Evolutionary conservation across 192 early-diverging fungal genomes (phyloP), one percentile per base, ranked within the genome.

Genomic region (Coemansia umbellata): DNA sequence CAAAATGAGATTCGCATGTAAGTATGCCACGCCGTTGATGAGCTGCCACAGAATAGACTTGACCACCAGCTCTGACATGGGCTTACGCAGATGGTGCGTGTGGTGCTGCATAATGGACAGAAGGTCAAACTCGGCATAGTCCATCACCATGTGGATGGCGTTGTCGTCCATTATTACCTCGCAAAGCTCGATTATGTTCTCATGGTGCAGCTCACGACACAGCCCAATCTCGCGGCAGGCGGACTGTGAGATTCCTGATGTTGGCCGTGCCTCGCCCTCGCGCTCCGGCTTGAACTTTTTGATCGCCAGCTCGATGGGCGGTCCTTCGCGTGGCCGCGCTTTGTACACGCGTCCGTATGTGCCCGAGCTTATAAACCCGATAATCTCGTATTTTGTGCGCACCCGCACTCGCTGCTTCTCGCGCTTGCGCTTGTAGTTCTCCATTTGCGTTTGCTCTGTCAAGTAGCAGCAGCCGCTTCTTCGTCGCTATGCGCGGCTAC

Each of bases 271-370:
- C 58, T 94, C 93, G 35, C 91, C 92, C 56, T 94, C 94, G 52
- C 91, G 88, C 52, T 97, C 94, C 7, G 92, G 91, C 56, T 97
- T 97, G 66, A 97, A 97, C 80, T 92, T 92, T 67, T 97, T 97
- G 41, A 97, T 95, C 3, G 94, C 94, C 58, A 87, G 89, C 65
- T 94, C 88, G 32, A 81, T 65, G 3, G 50, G 47, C 31, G 74
- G 58, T 1, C 74, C 74, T 18, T 58, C 55, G 27, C 80, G 78
- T 22, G 84, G 87, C 39, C 75, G 81, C 11, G 91, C 94, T 67
- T 94, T 95, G 80, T 91, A 97, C 0, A 97, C 94, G 26, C 91
- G 80, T n/a, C 94, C 94, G 60, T 97, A 97, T 3, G 94, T 97
- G 43, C 94, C 94, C 5, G 92, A 91, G 60, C 87, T 90, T 42